phyloP scores from a whole-genome alignment of 345 rosid species.

The Eucalyptus cloeziana region DNA sequence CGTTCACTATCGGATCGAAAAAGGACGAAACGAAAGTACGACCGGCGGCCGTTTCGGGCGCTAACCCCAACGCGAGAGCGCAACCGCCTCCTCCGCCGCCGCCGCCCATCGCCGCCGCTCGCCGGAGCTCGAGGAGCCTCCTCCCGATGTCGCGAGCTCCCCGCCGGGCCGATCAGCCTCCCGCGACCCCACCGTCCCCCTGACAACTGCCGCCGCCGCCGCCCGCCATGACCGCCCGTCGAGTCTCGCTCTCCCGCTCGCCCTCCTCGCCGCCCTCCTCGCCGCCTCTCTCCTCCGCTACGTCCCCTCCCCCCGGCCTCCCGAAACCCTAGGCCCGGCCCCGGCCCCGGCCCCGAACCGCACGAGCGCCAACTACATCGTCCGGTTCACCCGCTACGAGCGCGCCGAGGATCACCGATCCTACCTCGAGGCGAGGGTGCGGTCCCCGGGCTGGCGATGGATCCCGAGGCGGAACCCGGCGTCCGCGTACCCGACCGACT shows the following conservation, averaged over 20 bases:
- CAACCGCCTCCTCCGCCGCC: too few species aligned
- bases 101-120: background rate
- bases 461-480: conserved; percentile 75
- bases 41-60: background rate
- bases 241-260: background rate
- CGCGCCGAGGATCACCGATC: conserved; percentile 36
- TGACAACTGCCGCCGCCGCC: background rate
- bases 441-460: conserved; percentile 78
- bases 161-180: background rate
- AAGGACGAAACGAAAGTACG: background rate
- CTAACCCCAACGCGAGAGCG: background rate
- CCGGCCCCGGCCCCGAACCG: background rate
- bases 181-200: background rate
- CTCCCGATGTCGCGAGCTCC: background rate
- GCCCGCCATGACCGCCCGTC: background rate
- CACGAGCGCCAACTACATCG: conserved; percentile 33
- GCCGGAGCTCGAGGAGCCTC: background rate
- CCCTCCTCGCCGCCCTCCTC: background rate
- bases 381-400: conserved; percentile 66
- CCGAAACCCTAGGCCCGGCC: conserved; percentile 4
- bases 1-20: background rate
- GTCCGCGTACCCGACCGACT: conserved; percentile 67
- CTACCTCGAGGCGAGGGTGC: conserved; percentile 43
- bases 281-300: conserved; percentile 3
- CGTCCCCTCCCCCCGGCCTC: conserved; percentile 10